phyloP scores from a whole-genome alignment of 352 stramenopile genomes.

The Globisporangium spiculum region DNA sequence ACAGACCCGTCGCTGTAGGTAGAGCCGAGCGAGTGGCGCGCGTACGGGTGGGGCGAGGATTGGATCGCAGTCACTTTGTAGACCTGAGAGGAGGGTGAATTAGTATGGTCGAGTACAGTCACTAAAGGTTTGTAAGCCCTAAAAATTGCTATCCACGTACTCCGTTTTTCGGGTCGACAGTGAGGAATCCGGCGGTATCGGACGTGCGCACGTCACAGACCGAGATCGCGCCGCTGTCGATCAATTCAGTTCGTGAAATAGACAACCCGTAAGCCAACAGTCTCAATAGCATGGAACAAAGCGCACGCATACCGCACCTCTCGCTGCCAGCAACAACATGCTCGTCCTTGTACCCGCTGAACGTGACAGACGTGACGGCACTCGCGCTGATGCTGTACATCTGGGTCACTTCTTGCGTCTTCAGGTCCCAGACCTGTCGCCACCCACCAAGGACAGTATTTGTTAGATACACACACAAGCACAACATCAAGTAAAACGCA shows the following conservation, averaged over 20 bases:
- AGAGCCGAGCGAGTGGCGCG: conserved; percentile 47
- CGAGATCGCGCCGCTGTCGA: conserved; percentile 51
- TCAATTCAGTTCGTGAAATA: not conserved
- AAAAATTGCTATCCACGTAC: conserved; percentile 13
- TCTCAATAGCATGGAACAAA: not conserved
- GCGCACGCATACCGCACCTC: conserved; percentile 27
- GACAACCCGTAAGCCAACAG: not conserved
- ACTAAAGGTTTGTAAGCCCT: not conserved
- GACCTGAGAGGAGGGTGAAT: conserved; percentile 20
- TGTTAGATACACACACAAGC: not conserved
- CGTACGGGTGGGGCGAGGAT: conserved; percentile 60
- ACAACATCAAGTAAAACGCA: not conserved
- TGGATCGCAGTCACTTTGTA: conserved; percentile 53
- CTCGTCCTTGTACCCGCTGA: conserved; percentile 75
- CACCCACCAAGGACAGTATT: not conserved
- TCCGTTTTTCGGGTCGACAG: conserved; percentile 40
- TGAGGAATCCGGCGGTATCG: conserved; percentile 47
- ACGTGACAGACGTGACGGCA: conserved; percentile 56
- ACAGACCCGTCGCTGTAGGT: conserved; percentile 65
- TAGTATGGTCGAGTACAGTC: not conserved
- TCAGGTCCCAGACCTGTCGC: conserved; percentile 63
- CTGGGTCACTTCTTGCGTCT: conserved; percentile 70
- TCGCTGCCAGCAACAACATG: conserved; percentile 65
- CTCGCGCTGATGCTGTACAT: conserved; percentile 62
- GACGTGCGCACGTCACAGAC: conserved; percentile 59